These are phyloP conservation scores for Ogataea neopini DNA, from an alignment of 805 yeast species.

Conservation along the genomic window DNA sequence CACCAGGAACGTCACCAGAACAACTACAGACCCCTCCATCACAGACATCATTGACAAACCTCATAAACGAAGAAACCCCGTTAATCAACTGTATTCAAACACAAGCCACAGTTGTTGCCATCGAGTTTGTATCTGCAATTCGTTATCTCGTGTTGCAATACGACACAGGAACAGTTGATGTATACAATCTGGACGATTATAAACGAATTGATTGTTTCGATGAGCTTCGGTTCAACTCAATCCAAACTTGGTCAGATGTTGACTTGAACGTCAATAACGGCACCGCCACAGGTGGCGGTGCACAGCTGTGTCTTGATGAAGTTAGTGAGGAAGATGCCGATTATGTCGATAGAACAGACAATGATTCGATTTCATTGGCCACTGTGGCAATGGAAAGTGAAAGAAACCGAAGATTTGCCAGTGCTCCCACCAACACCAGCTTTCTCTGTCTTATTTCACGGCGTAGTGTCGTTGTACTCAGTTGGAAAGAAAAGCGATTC, in stretches of 20 bases:
- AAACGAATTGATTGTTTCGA: constrained; percentile 33
- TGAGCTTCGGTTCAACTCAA: constrained; percentile 35
- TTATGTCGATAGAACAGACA: constrained; percentile 19
- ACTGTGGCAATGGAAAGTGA: constrained; percentile 24
- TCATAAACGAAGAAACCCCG: constrained; percentile 21
- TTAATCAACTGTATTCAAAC: constrained; percentile 18
- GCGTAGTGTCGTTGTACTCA: constrained; percentile 24
- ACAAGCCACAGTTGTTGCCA: constrained; percentile 30
- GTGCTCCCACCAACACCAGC: constrained; percentile 15
- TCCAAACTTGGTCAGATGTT: constrained; percentile 28
- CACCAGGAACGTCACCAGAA: constrained; percentile 1
- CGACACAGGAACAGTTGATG: constrained; percentile 32
- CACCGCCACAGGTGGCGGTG: background rate
- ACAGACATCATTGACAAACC: constrained; percentile 2
- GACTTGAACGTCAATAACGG: constrained; percentile 5
- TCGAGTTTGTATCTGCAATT: constrained; percentile 35
- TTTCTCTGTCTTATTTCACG: constrained; percentile 26
- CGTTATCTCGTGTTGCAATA: constrained; percentile 34
- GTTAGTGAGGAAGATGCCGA: constrained; percentile 28
- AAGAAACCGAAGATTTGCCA: constrained; percentile 9
- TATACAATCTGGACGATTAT: constrained; percentile 34
- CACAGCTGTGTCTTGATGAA: constrained; percentile 11
- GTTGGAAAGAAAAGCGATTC: constrained; percentile 27
- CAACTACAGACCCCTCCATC: background rate
- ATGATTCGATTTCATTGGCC: constrained; percentile 36